Conservation (phyloP, 148 eudicot genomes). For the Nyssa sinensis region DNA sequence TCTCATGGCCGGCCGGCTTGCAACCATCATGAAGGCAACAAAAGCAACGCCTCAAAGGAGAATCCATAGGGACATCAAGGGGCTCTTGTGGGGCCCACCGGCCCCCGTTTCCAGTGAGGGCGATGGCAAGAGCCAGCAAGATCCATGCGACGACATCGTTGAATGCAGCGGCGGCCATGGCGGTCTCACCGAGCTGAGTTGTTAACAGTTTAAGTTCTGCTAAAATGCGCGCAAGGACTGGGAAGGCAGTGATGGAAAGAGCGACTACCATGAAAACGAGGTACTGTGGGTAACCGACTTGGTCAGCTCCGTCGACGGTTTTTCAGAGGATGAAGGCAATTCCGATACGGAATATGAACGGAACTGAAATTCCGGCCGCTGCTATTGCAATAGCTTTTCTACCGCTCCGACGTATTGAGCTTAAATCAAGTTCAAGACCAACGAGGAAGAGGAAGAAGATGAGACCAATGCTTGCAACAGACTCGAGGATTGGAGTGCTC, state of each 20-base stretch:
- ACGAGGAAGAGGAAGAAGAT: slow-evolving; percentile 49
- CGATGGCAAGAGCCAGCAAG: slow-evolving; percentile 40
- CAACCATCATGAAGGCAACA: slow-evolving; percentile 16
- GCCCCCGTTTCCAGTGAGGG: slow-evolving; percentile 27
- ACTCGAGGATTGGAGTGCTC: slow-evolving; percentile 28
- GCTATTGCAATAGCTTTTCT: slow-evolving; percentile 39
- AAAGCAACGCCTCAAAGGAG: slow-evolving; percentile 39
- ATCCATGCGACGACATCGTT: slow-evolving; percentile 51
- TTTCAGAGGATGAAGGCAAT: slow-evolving; percentile 25
- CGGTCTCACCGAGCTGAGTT: slow-evolving; percentile 47
- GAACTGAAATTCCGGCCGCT: slow-evolving; percentile 36
- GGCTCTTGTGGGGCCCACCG: neutral
- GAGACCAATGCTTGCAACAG: slow-evolving; percentile 54
- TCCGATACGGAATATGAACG: slow-evolving; percentile 39
- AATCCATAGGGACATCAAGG: slow-evolving; percentile 30
- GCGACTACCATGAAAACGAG: slow-evolving; percentile 54
- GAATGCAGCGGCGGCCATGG: slow-evolving; percentile 48
- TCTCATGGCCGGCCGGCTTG: slow-evolving; percentile 19
- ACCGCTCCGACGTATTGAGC: slow-evolving; percentile 35
- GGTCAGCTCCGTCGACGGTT: slow-evolving; percentile 4
- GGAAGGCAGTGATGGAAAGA: slow-evolving; percentile 53
- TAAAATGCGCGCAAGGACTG: slow-evolving; percentile 45
- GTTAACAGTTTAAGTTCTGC: slow-evolving; percentile 55
- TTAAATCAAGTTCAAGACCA: slow-evolving; percentile 49
- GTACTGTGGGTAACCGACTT: slow-evolving; percentile 23